phyloP scores from a whole-genome alignment of 2,329 filamentous ascomycete genomes.

The Nemania sp. region DNA sequence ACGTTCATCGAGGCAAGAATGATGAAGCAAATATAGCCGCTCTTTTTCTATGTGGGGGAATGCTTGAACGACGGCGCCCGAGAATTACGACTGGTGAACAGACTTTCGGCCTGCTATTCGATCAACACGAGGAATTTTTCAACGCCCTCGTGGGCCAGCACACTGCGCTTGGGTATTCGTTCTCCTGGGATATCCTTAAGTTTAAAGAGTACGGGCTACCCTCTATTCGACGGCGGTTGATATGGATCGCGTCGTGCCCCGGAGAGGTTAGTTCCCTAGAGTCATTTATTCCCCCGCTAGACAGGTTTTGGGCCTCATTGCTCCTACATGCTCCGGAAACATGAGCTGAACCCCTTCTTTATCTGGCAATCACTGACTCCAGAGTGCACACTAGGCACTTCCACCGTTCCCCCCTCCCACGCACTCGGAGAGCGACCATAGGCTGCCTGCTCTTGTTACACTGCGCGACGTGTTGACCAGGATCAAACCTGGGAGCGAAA shows the following conservation, averaged over 20 bases:
- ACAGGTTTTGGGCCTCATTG: too few relatives aligned
- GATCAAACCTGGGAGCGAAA: constrained; percentile 29
- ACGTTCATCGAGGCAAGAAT: constrained; percentile 60
- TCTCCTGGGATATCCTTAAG: constrained; percentile 66
- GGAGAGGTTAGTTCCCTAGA: constrained; percentile 56
- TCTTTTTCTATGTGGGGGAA: constrained; percentile 52
- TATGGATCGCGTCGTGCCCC: constrained; percentile 64
- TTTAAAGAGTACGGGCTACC: constrained; percentile 55
- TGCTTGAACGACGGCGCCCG: constrained; percentile 62
- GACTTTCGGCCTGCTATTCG: constrained; percentile 66
- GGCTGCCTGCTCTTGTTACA: constrained; percentile 47
- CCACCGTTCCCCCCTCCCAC: constrained; percentile 68
- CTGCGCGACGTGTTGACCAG: constrained; percentile 46
- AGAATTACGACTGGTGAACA: constrained; percentile 77
- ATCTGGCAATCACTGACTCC: too few relatives aligned
- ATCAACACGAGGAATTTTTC: constrained; percentile 58
- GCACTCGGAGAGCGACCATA: constrained; percentile 45
- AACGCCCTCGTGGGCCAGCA: constrained; percentile 64
- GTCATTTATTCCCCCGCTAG: too few relatives aligned
- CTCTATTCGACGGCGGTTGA: constrained; percentile 53
- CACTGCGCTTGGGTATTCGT: constrained; percentile 66
- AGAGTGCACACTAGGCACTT: too few relatives aligned
- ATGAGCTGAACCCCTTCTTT: too few relatives aligned
- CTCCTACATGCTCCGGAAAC: too few relatives aligned
- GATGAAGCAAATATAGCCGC: constrained; percentile 69